Evolutionary conservation across 1,284 basidiomycete species (phyloP).

Genomic region (Neotropicomus parvogracilis): DNA sequence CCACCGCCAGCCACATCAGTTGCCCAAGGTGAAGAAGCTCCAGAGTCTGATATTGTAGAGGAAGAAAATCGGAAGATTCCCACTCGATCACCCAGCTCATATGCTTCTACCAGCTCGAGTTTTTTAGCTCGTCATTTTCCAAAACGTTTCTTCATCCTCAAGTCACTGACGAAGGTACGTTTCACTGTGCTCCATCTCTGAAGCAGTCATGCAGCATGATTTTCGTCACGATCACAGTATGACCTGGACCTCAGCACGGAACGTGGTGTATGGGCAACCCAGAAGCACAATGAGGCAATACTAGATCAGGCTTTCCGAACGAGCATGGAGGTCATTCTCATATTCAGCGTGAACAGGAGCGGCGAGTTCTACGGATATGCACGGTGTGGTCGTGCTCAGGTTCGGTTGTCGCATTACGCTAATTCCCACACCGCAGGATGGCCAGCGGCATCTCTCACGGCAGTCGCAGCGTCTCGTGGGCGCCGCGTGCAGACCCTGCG

Average conservation of each 20-base stretch:
- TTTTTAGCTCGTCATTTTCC: constrained; percentile 76
- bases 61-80: neutral
- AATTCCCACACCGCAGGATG: constrained; percentile 47
- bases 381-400: constrained; percentile 44
- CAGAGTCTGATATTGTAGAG: neutral
- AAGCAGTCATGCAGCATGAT: constrained; percentile 1
- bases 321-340: constrained; percentile 79
- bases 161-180: constrained; percentile 74
- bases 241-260: constrained; percentile 86
- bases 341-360: constrained; percentile 91
- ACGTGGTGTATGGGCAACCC: constrained; percentile 86
- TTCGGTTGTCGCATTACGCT: constrained; percentile 5
- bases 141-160: constrained; percentile 88
- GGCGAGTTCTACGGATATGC: constrained; percentile 90
- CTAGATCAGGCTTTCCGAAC: constrained; percentile 90
- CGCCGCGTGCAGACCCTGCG: constrained; percentile 44
- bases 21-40: constrained; percentile 42
- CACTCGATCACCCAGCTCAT: constrained; percentile 59
- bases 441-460: constrained; percentile 52
- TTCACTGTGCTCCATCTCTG: neutral
- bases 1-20: constrained; percentile 31
- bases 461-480: constrained; percentile 58
- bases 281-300: constrained; percentile 87
- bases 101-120: constrained; percentile 70
- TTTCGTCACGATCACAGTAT: constrained; percentile 42